These are phyloP conservation scores for Keithomyces neogunnii DNA, from an alignment of 2,329 filamentous ascomycete genomes.

Conservation along the genomic window DNA sequence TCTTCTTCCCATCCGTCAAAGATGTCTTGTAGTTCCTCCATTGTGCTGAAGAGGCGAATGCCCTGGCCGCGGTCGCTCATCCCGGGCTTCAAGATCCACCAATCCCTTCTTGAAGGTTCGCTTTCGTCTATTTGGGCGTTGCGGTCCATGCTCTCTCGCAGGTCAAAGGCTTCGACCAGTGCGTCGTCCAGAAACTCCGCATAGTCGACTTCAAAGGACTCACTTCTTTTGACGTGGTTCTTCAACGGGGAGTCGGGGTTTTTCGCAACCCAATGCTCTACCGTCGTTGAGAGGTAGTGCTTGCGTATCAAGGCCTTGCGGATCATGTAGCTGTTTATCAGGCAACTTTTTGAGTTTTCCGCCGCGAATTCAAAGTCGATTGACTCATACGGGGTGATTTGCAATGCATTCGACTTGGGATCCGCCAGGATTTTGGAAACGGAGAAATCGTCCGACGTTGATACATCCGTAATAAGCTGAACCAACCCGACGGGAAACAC, in stretches of 20 bases:
- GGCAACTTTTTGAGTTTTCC: constrained; percentile 47
- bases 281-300: constrained; percentile 80
- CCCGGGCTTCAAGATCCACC: constrained; percentile 97
- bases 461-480: constrained; percentile 43
- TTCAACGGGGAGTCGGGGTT: constrained; percentile 62
- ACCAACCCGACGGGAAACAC: constrained; percentile 48
- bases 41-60: constrained; percentile 78
- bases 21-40: constrained; percentile 74
- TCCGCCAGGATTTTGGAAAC: constrained; percentile 27
- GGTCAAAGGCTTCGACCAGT: constrained; percentile 79
- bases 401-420: constrained; percentile 46
- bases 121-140: constrained; percentile 38
- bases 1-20: constrained; percentile 87
- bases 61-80: constrained; percentile 97
- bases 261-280: constrained; percentile 80
- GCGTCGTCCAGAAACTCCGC: constrained; percentile 95
- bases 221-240: constrained; percentile 64
- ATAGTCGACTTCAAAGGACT: constrained; percentile 91
- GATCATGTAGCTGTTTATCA: constrained; percentile 88
- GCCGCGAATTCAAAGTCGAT: constrained; percentile 76
- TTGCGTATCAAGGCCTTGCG: constrained; percentile 95
- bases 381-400: constrained; percentile 79
- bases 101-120: constrained; percentile 47
- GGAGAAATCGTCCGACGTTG: constrained; percentile 21
- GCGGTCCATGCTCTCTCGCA: constrained; percentile 65